phyloP scores from a whole-genome alignment of 2,329 filamentous ascomycete genomes.

The Pseudonectria foliicola region DNA sequence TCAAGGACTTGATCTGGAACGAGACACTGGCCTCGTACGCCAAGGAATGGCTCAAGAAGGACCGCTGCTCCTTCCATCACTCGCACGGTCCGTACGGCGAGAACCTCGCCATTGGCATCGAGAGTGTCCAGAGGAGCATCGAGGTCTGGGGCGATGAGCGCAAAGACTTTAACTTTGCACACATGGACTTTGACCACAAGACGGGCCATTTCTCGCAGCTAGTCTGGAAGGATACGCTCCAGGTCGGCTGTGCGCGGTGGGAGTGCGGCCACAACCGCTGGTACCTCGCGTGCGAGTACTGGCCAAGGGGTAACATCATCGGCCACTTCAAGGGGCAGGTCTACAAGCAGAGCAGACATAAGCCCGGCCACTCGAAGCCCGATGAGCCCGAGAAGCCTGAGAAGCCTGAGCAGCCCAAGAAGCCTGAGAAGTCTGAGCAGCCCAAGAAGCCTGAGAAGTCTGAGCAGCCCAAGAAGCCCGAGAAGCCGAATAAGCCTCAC shows the following conservation, averaged over 20 bases:
- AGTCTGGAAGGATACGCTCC: constrained; percentile 59
- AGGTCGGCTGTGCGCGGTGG: constrained; percentile 47
- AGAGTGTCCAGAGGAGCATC: constrained; percentile 51
- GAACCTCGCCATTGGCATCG: constrained; percentile 64
- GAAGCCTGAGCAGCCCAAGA: too few relatives aligned
- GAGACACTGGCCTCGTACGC: constrained; percentile 52
- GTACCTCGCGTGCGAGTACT: constrained; percentile 66
- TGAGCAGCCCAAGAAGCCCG: too few relatives aligned
- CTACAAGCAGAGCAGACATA: constrained; percentile 3
- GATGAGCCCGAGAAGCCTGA: too few relatives aligned
- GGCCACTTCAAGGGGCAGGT: constrained; percentile 40
- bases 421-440: too few relatives aligned
- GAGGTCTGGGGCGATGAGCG: constrained; percentile 56
- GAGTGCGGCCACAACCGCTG: constrained; percentile 45
- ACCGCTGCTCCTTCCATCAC: constrained; percentile 44
- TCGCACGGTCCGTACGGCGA: constrained; percentile 62
- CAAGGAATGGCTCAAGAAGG: constrained; percentile 36
- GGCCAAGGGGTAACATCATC: constrained; percentile 56
- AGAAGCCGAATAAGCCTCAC: too few relatives aligned
- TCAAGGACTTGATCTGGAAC: constrained; percentile 56
- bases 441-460: too few relatives aligned
- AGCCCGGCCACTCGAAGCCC: too few relatives aligned
- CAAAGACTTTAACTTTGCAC: constrained; percentile 48
- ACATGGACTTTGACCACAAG: constrained; percentile 47
- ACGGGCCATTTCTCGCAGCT: constrained; percentile 70